Evolutionary conservation across 169 alveolate species (phyloP).

Genomic region (Plasmodium adleri): DNA sequence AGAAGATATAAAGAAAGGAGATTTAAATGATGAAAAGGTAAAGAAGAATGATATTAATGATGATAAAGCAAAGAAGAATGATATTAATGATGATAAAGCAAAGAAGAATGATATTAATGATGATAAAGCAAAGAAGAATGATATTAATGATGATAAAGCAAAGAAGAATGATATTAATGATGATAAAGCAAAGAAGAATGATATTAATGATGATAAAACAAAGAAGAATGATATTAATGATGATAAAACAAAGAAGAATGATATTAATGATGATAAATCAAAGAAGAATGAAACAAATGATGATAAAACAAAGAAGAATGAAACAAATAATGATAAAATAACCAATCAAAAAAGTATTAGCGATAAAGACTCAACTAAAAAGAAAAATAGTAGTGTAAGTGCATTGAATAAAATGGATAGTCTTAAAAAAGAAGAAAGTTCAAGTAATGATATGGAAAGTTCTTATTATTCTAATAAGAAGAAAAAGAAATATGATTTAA

Average conservation of each 20-base stretch:
- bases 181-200: background rate
- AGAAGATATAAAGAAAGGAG: background rate
- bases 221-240: background rate
- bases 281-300: background rate
- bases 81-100: no score
- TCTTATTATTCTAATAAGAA: constrained; percentile 71
- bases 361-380: background rate
- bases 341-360: background rate
- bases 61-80: no score
- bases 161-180: background rate
- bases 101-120: no score
- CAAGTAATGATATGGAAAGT: constrained; percentile 27
- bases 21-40: background rate
- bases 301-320: background rate
- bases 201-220: background rate
- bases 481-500: constrained; percentile 34
- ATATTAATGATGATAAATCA: background rate
- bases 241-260: background rate
- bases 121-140: no score
- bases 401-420: background rate
- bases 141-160: no score
- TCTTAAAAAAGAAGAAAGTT: constrained; percentile 35
- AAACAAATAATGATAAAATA: background rate
- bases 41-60: no score
- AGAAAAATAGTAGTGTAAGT: background rate